Evolutionary conservation across 2,329 filamentous ascomycete genomes (phyloP).

Genomic region (Cladosporium oxysporum): DNA sequence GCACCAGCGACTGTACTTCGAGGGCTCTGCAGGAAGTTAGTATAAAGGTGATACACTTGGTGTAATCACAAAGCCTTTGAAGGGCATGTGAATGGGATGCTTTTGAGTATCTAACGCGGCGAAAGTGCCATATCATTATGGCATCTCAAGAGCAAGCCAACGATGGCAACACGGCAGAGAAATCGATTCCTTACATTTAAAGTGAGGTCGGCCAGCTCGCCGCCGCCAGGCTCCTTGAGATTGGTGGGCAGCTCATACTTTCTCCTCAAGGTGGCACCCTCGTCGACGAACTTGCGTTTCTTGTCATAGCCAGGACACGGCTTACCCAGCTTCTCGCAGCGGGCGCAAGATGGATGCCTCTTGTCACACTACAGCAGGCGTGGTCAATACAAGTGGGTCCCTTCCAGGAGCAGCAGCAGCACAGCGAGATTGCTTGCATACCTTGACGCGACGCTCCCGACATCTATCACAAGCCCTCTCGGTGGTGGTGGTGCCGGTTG

Average conservation of each 20-base stretch:
- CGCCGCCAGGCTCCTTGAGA: constrained; percentile 1
- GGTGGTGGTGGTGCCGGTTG: not conserved
- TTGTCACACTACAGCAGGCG: constrained; percentile 33
- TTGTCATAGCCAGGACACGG: constrained; percentile 40
- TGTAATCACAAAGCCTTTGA: not conserved
- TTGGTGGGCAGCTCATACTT: constrained; percentile 30
- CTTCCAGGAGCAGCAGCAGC: not conserved
- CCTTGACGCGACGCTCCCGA: constrained; percentile 39
- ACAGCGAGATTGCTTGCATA: constrained; percentile 21
- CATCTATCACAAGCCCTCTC: constrained; percentile 39
- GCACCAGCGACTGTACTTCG: constrained; percentile 11
- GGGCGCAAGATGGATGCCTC: constrained; percentile 33
- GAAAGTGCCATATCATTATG: not conserved
- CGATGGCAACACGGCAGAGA: not conserved
- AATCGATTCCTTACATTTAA: constrained; percentile 8
- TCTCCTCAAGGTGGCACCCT: constrained; percentile 35
- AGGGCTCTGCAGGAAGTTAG: constrained; percentile 13
- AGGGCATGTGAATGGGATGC: not conserved
- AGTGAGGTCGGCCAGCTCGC: constrained; percentile 18
- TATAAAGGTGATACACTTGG: not conserved
- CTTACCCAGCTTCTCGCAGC: constrained; percentile 39
- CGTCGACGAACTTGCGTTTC: constrained; percentile 40
- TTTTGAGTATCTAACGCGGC: not conserved
- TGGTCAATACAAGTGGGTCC: not conserved
- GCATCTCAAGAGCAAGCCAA: not conserved